These are phyloP conservation scores for Bassia scoparia DNA, from an alignment of 148 eudicot genomes.

Conservation along the genomic window DNA sequence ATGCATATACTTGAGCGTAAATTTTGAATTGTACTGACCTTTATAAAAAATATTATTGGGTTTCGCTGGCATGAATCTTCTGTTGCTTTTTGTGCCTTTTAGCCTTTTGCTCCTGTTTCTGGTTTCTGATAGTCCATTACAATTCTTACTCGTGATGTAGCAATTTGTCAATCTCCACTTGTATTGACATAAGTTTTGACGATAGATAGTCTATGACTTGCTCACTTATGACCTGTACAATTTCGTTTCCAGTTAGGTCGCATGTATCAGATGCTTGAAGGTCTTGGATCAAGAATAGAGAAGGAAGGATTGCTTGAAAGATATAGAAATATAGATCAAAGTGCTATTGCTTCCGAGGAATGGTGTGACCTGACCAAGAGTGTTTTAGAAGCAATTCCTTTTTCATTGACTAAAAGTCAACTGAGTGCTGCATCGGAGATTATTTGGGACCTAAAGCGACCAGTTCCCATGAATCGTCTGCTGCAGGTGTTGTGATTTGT, in stretches of 20 bases:
- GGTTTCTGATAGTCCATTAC: not conserved
- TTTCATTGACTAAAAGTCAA: constrained; percentile 79
- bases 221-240: constrained; percentile 10
- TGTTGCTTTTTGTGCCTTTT: not conserved
- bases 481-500: constrained; percentile 56
- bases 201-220: not conserved
- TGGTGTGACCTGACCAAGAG: constrained; percentile 73
- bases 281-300: constrained; percentile 77
- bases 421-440: constrained; percentile 75
- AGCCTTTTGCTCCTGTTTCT: not conserved
- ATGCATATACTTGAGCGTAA: no score
- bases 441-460: constrained; percentile 82
- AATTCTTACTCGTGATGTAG: not conserved
- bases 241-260: constrained; percentile 60
- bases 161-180: not conserved
- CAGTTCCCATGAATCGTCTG: constrained; percentile 91
- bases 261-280: constrained; percentile 88
- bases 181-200: not conserved
- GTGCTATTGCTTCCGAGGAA: constrained; percentile 47
- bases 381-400: constrained; percentile 68
- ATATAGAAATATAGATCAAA: constrained; percentile 58
- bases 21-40: no score
- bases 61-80: not conserved
- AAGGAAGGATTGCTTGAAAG: constrained; percentile 74
- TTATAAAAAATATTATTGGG: not conserved